Conservation (phyloP, 345 rosid genomes). For the Aquilaria yunnanensis region DNA sequence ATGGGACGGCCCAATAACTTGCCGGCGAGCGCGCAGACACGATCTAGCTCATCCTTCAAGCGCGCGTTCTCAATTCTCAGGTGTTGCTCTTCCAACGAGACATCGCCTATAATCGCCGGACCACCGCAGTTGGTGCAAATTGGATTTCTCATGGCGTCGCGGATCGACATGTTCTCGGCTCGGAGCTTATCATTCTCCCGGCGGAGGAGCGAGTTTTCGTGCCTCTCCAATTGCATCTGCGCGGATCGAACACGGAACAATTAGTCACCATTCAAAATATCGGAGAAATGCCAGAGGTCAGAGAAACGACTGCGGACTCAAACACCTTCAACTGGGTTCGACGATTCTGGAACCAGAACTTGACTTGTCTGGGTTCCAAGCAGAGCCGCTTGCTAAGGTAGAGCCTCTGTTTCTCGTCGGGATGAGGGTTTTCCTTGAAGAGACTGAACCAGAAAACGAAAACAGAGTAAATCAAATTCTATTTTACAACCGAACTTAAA, state of each 20-base stretch:
- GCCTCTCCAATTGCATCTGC: constrained; percentile 87
- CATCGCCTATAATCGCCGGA: constrained; percentile 72
- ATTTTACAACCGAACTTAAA: neutral
- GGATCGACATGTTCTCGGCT: constrained; percentile 81
- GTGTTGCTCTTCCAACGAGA: constrained; percentile 88
- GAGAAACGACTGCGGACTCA: no score
- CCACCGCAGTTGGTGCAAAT: constrained; percentile 88
- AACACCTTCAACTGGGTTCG: constrained; percentile 93
- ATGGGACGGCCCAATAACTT: constrained; percentile 86
- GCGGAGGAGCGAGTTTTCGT: constrained; percentile 73
- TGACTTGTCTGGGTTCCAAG: constrained; percentile 87
- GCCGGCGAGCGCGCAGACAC: constrained; percentile 80
- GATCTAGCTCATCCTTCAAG: constrained; percentile 77
- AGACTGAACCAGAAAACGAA: constrained; percentile 22
- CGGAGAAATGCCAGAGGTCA: no score
- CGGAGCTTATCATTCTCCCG: constrained; percentile 93
- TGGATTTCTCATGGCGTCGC: constrained; percentile 89
- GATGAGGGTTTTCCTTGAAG: constrained; percentile 95
- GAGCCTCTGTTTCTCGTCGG: constrained; percentile 87
- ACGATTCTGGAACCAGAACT: constrained; percentile 99
- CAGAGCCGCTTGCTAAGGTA: constrained; percentile 77
- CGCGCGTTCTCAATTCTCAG: constrained; percentile 81
- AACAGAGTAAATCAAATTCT: no score
- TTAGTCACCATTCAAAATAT: neutral
- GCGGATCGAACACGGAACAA: neutral